Percentiles rank a stretch among this genome's conserved stretches.
Conservation (phyloP, 2,329 filamentous ascomycete species). For the Trichoderma gracile region DNA sequence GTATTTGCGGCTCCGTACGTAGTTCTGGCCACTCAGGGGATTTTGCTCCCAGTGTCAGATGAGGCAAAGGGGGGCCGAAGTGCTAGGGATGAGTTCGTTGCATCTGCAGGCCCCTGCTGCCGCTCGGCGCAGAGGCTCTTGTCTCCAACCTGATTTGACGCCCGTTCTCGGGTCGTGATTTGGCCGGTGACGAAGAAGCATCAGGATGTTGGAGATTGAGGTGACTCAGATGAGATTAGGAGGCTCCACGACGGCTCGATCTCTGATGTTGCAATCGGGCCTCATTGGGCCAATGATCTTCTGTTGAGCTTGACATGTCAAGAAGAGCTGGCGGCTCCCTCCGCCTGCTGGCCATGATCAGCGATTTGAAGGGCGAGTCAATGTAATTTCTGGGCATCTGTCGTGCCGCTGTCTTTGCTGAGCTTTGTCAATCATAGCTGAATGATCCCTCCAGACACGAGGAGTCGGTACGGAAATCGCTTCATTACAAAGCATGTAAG, state of each 20-base stretch:
- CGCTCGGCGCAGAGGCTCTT: neutral
- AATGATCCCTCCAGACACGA: conserved; percentile 4
- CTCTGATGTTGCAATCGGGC: neutral
- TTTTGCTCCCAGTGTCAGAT: neutral
- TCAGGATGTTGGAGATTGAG: neutral
- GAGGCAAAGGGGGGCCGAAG: too few species aligned
- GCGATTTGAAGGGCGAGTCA: neutral
- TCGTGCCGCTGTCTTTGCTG: neutral
- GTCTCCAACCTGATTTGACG: neutral
- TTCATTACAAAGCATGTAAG: conserved; percentile 16
- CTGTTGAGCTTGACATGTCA: neutral
- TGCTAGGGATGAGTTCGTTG: too few species aligned
- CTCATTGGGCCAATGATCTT: neutral
- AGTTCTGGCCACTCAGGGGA: neutral
- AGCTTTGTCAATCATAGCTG: conserved; percentile 8
- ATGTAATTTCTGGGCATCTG: neutral
- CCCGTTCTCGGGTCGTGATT: neutral
- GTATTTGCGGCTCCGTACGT: neutral
- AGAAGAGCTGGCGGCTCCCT: neutral
- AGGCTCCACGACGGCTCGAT: neutral
- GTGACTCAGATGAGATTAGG: neutral
- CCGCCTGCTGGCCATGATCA: neutral
- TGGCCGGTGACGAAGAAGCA: neutral
- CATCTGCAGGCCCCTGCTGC: neutral
- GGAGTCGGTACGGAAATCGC: neutral